phyloP scores from a whole-genome alignment of 192 early-diverging fungal genomes.

The Linnemannia exigua region DNA sequence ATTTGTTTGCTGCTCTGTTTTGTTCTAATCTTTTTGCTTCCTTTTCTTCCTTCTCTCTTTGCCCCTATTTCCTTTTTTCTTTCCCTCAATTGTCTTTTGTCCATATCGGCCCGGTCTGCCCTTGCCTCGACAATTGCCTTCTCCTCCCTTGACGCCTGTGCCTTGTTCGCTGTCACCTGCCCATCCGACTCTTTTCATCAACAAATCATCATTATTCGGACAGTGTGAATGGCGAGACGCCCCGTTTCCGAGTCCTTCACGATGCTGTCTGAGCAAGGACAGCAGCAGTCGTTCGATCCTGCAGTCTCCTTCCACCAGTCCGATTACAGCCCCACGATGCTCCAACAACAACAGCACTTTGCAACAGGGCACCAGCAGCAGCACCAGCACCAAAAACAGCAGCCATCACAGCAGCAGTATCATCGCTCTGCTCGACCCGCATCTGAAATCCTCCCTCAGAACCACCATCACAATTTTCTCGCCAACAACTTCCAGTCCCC shows the following conservation, averaged over 20 bases:
- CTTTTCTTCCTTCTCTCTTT: no score
- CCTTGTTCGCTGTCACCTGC: background rate
- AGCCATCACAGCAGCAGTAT: slow-evolving; percentile 33
- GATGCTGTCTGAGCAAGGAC: slow-evolving; percentile 54
- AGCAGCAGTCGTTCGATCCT: slow-evolving; percentile 55
- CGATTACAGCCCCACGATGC: slow-evolving; percentile 51
- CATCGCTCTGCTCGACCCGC: slow-evolving; percentile 41
- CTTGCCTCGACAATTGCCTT: background rate
- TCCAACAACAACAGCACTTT: slow-evolving; percentile 50
- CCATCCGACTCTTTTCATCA: background rate
- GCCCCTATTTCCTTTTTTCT: background rate
- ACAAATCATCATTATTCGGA: background rate
- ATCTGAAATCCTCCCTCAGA: slow-evolving; percentile 49
- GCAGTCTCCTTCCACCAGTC: slow-evolving; percentile 34
- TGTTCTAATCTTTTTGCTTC: background rate
- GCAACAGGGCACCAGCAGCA: slow-evolving; percentile 36
- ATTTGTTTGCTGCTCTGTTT: background rate
- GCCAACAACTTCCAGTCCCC: slow-evolving; percentile 47
- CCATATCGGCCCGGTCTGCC: background rate
- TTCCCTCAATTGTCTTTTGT: background rate
- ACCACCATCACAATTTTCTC: slow-evolving; percentile 42
- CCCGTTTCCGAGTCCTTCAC: slow-evolving; percentile 56
- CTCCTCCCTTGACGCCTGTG: background rate
- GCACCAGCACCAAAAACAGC: slow-evolving; percentile 18
- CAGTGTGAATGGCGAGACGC: slow-evolving; percentile 53